A percentile compares a stretch with the other conserved stretches of the same genome.
These are phyloP conservation scores for Chrysosporium queenslandicum DNA, from an alignment of 2,329 filamentous ascomycete species.

Conservation along the genomic window DNA sequence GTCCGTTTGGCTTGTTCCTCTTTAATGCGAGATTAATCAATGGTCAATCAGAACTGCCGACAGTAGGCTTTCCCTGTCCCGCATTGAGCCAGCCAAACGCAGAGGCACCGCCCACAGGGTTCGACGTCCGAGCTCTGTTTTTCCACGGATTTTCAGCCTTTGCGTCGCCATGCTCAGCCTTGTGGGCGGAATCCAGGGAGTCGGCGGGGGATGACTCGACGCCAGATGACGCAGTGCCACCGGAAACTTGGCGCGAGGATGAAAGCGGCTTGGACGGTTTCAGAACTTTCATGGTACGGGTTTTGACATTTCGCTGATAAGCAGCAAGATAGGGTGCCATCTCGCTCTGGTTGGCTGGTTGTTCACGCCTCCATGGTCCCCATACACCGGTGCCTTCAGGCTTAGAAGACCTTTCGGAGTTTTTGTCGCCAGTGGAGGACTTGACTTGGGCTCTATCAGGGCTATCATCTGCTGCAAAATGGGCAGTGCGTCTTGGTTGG, in stretches of 20 bases:
- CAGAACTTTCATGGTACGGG: constrained; percentile 75
- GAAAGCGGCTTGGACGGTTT: constrained; percentile 58
- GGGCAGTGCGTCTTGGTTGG: constrained; percentile 18
- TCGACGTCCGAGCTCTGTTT: constrained; percentile 51
- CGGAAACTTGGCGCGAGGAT: constrained; percentile 17
- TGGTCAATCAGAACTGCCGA: background rate
- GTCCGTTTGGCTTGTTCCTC: too few relatives aligned
- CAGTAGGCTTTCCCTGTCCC: constrained; percentile 3
- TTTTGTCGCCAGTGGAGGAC: constrained; percentile 24
- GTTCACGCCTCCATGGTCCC: constrained; percentile 57
- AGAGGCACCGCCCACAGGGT: constrained; percentile 45
- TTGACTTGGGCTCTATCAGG: constrained; percentile 19
- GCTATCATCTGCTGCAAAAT: constrained; percentile 17
- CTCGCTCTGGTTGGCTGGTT: constrained; percentile 21
- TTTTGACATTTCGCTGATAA: constrained; percentile 58
- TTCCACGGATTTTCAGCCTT: constrained; percentile 23
- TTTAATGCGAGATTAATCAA: too few relatives aligned
- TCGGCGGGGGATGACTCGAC: background rate
- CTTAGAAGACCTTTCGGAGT: constrained; percentile 19
- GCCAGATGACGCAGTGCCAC: constrained; percentile 1
- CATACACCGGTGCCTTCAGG: constrained; percentile 49
- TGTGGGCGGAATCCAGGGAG: background rate
- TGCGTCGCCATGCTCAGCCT: background rate
- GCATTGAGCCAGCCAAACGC: constrained; percentile 18
- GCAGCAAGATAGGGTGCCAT: constrained; percentile 38